phyloP scores from a whole-genome alignment of 169 alveolate species.

The Babesia ovata region DNA sequence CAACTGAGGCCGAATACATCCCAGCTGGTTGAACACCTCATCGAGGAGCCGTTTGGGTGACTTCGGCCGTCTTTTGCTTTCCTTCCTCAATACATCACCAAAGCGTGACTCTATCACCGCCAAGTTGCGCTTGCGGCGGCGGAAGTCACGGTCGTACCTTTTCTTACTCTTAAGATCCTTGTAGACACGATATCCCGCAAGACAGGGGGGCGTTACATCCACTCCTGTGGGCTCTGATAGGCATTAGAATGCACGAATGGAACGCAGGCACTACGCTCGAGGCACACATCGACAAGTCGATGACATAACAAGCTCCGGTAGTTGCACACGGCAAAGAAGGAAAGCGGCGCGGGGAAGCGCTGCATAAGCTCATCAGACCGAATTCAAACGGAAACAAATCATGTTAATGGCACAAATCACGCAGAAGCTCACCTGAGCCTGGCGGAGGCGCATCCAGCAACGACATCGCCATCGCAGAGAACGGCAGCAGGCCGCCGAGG shows the following conservation, averaged over 20 bases:
- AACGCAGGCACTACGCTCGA: too few relatives aligned
- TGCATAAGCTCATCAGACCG: too few relatives aligned
- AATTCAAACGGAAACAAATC: too few relatives aligned
- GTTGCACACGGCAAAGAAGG: background rate
- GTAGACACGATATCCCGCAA: slow-evolving; percentile 59
- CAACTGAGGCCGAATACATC: slow-evolving; percentile 19
- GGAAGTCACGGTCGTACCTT: slow-evolving; percentile 44
- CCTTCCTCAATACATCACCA: background rate
- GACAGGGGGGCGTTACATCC: background rate
- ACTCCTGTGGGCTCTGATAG: background rate
- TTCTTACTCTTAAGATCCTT: slow-evolving; percentile 16
- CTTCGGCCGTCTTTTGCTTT: too few relatives aligned
- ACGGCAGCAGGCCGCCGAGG: background rate
- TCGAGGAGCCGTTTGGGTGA: background rate
- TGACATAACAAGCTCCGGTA: background rate
- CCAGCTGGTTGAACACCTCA: slow-evolving; percentile 3
- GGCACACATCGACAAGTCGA: background rate
- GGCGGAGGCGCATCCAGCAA: background rate
- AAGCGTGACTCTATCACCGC: slow-evolving; percentile 59
- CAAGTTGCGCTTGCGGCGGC: slow-evolving; percentile 44
- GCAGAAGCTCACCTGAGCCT: background rate
- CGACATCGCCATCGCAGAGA: background rate
- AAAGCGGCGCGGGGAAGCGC: background rate
- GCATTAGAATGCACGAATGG: background rate
- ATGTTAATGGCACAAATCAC: too few relatives aligned